Evolutionary conservation across 2,329 filamentous ascomycete genomes (phyloP), one percentile per base, ranked within the genome.

Genomic region (Colletotrichum scovillei): DNA sequence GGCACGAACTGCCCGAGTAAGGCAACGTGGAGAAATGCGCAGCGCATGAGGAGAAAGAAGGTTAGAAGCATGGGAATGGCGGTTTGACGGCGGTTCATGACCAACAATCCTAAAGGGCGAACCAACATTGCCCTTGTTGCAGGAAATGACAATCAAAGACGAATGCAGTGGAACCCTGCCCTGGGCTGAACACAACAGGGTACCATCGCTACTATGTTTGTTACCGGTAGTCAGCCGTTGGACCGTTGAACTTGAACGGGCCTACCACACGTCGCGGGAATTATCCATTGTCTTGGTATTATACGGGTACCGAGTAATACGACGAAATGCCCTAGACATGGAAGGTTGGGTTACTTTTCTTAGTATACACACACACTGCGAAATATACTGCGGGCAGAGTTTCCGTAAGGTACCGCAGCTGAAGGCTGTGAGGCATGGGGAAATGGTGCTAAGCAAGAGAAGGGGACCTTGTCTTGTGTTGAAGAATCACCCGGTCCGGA

Each of bases 201-300:
- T 42, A 16, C 38, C 38, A 42, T 42, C 14, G 38, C 38, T 35
- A 12, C 32, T 42, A 42, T 42, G 38, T 42, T 42, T 42, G 14
- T 42, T 42, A 35, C 32, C 32, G 32, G 32, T 19, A 26, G 62
- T 12, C 28, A 24, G n/a, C 28, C 4, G 46, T 52, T 24, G 32
- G 11, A 22, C 16, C 28, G 28, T 63, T 63, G 26, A 11, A 35
- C 38, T 35, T 35, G 12, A 46, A 8, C 46, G 35, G 38, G 8
- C 38, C 42, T 49, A 38, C 38, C 19, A 63, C 59, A 63, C 38
- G 7, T 8, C 38, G 9, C 42, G 38, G 24, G 38, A 16, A 62
- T 49, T 63, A 46, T n/a, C 38, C 52, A 46, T 49, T 49, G 38
- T 62, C 58, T 62, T 46, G 58, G 38, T 62, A 26, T 49, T 49